These are phyloP conservation scores for Cystobasidium pallidum DNA, from an alignment of 1,284 basidiomycete genomes.

Conservation along the genomic window DNA sequence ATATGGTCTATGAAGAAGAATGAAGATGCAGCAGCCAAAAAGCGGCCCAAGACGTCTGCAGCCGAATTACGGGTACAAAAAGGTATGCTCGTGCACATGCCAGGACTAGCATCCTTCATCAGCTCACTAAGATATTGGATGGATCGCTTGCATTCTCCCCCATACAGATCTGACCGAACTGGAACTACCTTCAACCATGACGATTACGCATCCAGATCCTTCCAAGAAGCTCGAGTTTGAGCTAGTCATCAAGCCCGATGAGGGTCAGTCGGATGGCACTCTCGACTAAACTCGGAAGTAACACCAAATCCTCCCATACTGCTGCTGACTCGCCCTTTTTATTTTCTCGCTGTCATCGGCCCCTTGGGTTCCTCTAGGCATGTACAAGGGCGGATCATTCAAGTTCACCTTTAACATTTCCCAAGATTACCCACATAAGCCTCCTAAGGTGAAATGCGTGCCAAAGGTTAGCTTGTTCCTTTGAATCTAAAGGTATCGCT, in stretches of 20 bases:
- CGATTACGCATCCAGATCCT: conserved; percentile 88
- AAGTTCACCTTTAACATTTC: conserved; percentile 93
- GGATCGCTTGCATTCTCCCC: background rate
- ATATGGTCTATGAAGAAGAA: conserved; percentile 99
- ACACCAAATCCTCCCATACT: no score
- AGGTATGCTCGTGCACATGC: conserved; percentile 64
- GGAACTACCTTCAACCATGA: conserved; percentile 94
- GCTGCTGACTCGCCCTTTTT: no score
- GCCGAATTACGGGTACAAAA: conserved; percentile 98
- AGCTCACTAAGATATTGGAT: background rate
- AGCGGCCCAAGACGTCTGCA: conserved; percentile 93
- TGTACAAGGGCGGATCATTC: conserved; percentile 96
- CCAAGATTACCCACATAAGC: conserved; percentile 97
- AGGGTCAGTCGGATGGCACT: conserved; percentile 65
- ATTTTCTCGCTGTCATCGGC: background rate
- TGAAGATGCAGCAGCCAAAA: conserved; percentile 89
- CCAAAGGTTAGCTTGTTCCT: conserved; percentile 69
- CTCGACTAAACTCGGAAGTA: background rate
- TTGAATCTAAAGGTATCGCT: background rate
- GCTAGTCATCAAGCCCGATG: conserved; percentile 92
- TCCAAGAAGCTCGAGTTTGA: conserved; percentile 93
- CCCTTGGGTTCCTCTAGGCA: conserved; percentile 65
- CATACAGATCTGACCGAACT: conserved; percentile 88
- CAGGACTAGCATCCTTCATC: background rate
- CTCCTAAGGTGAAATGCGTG: conserved; percentile 96